Conservation (phyloP, 75 land plant species). For the Picea glauca region DNA sequence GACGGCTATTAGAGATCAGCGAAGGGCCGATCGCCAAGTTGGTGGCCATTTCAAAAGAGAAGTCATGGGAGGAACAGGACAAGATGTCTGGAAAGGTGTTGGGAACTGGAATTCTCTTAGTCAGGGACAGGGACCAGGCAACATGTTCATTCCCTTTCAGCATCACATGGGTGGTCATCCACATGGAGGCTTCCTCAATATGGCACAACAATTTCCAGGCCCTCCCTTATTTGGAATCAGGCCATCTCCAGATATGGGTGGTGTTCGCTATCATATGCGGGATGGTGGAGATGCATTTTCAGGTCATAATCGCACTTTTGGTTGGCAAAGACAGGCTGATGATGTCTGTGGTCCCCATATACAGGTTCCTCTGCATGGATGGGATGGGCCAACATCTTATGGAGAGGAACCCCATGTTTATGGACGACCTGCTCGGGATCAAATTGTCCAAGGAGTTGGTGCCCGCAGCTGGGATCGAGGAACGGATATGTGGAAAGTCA, state of each 20-base stretch:
- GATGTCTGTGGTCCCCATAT: slow-evolving; percentile 2
- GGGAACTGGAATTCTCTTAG: slow-evolving; percentile 18
- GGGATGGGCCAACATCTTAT: slow-evolving; percentile 17
- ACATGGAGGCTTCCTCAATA: slow-evolving; percentile 19
- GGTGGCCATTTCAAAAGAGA: slow-evolving; percentile 18
- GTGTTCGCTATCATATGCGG: slow-evolving; percentile 15
- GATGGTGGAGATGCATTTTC: slow-evolving; percentile 16
- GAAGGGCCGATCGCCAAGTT: slow-evolving; percentile 16
- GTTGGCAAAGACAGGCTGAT: slow-evolving; percentile 7
- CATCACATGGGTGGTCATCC: slow-evolving; percentile 14
- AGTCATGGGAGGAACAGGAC: slow-evolving; percentile 16
- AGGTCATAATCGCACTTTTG: slow-evolving; percentile 12
- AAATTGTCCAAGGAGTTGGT: slow-evolving; percentile 11
- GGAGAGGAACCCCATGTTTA: slow-evolving; percentile 13
- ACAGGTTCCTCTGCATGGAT: slow-evolving; percentile 9
- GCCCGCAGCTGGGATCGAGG: slow-evolving; percentile 17
- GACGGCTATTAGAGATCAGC: slow-evolving; percentile 8
- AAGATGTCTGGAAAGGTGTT: slow-evolving; percentile 21
- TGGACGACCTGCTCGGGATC: slow-evolving; percentile 14
- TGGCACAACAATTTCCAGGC: slow-evolving; percentile 17
- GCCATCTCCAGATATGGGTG: slow-evolving; percentile 19
- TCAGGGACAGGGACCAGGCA: slow-evolving; percentile 18
- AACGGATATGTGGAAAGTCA: slow-evolving; percentile 14
- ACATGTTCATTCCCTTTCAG: slow-evolving; percentile 18
- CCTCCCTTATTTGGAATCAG: slow-evolving; percentile 21